Conservation (phyloP, 495 filamentous ascomycete genomes). For the Penicillium bovifimosum region DNA sequence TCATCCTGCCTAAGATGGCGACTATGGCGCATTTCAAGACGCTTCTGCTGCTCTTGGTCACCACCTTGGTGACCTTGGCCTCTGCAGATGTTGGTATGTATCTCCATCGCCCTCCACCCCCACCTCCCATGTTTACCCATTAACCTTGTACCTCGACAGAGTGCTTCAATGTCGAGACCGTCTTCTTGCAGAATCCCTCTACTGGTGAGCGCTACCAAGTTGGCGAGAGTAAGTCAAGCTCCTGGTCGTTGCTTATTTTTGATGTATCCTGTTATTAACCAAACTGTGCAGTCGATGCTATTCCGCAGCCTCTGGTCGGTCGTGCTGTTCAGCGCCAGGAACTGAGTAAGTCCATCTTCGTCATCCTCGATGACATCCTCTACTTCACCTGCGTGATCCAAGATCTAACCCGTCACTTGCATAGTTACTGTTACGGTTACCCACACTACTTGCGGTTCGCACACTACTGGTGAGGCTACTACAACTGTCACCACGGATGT, state of each 20-base stretch:
- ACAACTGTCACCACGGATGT: conserved; percentile 3
- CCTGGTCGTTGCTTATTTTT: not conserved
- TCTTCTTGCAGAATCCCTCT: conserved; percentile 7
- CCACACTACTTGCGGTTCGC: not conserved
- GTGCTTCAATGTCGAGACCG: not conserved
- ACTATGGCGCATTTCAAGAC: not conserved
- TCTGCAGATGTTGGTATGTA: not conserved
- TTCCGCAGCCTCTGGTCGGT: not conserved
- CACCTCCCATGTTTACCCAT: not conserved
- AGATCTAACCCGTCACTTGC: not conserved
- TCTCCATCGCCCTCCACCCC: not conserved
- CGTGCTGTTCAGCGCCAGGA: not conserved
- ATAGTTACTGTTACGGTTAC: conserved; percentile 15
- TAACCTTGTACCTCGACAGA: not conserved
- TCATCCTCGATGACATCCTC: not conserved
- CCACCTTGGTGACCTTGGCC: not conserved
- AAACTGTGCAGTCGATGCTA: not conserved
- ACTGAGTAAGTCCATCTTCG: not conserved
- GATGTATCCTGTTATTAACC: not conserved
- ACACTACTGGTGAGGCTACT: not conserved
- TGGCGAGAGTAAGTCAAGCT: not conserved
- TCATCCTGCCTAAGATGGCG: not conserved
- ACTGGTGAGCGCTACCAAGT: conserved; percentile 5
- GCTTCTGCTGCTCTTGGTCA: conserved; percentile 1
- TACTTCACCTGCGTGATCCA: not conserved